Evolutionary conservation across 2,329 filamentous ascomycete genomes (phyloP), one percentile per base, ranked within the genome.

Genomic region (Huntiella decipiens): DNA sequence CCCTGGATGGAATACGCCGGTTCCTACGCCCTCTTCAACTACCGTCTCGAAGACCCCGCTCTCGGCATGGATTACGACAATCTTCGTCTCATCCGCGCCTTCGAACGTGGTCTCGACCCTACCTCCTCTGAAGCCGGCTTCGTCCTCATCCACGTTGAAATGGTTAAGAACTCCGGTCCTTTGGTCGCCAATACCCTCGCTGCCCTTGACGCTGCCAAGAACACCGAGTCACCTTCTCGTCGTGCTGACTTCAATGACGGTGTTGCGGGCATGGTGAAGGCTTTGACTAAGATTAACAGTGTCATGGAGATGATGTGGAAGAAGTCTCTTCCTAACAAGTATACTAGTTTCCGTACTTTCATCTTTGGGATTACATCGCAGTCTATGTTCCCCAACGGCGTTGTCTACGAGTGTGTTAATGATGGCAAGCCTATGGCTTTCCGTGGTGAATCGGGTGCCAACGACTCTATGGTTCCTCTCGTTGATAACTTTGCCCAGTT

Each of bases 291-390:
- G 0, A 55, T 65, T 55, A 66, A 65, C 48, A 75, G 74, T 53
- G 82, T 92, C 54, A 92, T 92, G 84, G 84, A 91, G 58, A 72
- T 66, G 17, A 96, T 96, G 88, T 95, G 87, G 88, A 71, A 71
- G 50, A 83, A 86, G 60, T 91, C 82, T 47, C 82, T 82, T 54
- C 87, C 87, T 2, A 70, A 72, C 13, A 75, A 85, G 53, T 95
- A 95, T 64, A 84, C 82, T 49, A 80, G 74, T 54, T 95, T 94
- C 73, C 81, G 87, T 36, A 93, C 88, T 8, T 95, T 95, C 67
- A 95, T 95, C 65, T 94, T 94, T 57, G 88, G 88, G 54, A 94
- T 95, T 62, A 92, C 85, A 1, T 81, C 75, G 41, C 87, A 95
- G 63, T 79, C 77, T 56, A 94, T 95, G 86, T 95, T 95, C 62